phyloP scores from a whole-genome alignment of 2,329 filamentous ascomycete species.

The Apiospora saccharicola region DNA sequence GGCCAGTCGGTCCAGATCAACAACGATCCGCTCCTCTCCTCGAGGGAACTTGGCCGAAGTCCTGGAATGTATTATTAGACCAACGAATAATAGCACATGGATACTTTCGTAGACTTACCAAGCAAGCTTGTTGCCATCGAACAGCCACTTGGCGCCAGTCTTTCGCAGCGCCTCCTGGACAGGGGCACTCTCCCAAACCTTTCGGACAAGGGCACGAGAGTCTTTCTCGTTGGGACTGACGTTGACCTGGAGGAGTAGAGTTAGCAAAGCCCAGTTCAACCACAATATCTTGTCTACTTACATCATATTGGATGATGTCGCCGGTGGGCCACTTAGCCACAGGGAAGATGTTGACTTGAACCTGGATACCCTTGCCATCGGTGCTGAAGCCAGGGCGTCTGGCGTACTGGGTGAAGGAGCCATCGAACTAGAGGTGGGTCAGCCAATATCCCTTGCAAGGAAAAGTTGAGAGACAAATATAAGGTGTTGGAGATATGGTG shows the following conservation, averaged over 20 bases:
- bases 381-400: conserved; percentile 64
- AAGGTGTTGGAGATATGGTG: background rate
- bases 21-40: conserved; percentile 60
- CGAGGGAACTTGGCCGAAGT: conserved; percentile 50
- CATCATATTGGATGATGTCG: conserved; percentile 84
- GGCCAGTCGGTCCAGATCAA: conserved; percentile 71
- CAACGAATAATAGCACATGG: background rate
- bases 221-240: conserved; percentile 69
- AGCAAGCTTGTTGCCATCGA: conserved; percentile 84
- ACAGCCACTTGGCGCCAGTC: conserved; percentile 67
- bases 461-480: background rate
- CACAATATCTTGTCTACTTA: conserved; percentile 55
- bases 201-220: conserved; percentile 69
- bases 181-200: conserved; percentile 74
- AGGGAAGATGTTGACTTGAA: conserved; percentile 78
- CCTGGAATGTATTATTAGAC: conserved; percentile 32
- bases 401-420: conserved; percentile 44
- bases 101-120: conserved; percentile 67
- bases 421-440: conserved; percentile 32
- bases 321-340: conserved; percentile 66
- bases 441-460: background rate
- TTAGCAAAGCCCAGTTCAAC: conserved; percentile 25
- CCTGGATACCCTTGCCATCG: conserved; percentile 57
- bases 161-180: conserved; percentile 63
- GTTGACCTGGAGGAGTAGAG: conserved; percentile 58